phyloP scores from a whole-genome alignment of 1,284 basidiomycete genomes.

The Anthracocystis panici-leucophaei region DNA sequence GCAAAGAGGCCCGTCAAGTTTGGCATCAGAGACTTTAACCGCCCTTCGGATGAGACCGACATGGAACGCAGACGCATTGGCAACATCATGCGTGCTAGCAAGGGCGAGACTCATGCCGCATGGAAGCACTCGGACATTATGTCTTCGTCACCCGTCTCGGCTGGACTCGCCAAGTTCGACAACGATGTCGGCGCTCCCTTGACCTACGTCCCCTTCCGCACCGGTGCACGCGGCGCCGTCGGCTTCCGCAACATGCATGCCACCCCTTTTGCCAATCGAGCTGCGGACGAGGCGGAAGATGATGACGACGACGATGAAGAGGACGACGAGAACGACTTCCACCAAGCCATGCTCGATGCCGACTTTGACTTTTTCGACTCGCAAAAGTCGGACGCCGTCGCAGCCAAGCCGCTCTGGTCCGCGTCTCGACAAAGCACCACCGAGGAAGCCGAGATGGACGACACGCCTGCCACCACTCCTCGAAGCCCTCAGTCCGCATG shows the following conservation, averaged over 20 bases:
- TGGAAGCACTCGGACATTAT: constrained; percentile 27
- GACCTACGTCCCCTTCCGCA: constrained; percentile 30
- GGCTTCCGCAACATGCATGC: constrained; percentile 22
- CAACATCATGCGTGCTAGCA: constrained; percentile 12
- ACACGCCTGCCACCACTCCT: constrained; percentile 58
- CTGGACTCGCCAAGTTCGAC: constrained; percentile 38
- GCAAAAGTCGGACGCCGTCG: constrained; percentile 29
- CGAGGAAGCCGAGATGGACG: constrained; percentile 46
- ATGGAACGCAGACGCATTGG: constrained; percentile 11
- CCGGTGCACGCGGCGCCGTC: constrained; percentile 11
- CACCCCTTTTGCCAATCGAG: constrained; percentile 13
- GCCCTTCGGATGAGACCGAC: constrained; percentile 1
- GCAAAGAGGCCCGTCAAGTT: constrained; percentile 35
- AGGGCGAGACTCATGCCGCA: constrained; percentile 8
- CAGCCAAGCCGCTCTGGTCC: constrained; percentile 20
- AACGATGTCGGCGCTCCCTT: constrained; percentile 24
- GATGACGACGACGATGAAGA: constrained; percentile 36
- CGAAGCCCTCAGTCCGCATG: constrained; percentile 51
- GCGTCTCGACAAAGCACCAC: constrained; percentile 17
- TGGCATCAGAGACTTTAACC: constrained; percentile 22
- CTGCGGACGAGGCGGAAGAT: constrained; percentile 10
- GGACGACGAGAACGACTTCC: constrained; percentile 65
- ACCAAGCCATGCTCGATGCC: constrained; percentile 64
- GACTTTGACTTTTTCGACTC: constrained; percentile 58
- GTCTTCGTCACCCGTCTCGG: constrained; percentile 42